Conservation (phyloP, 2,329 filamentous ascomycete species). For the Trichoderma atrobrunneum region DNA sequence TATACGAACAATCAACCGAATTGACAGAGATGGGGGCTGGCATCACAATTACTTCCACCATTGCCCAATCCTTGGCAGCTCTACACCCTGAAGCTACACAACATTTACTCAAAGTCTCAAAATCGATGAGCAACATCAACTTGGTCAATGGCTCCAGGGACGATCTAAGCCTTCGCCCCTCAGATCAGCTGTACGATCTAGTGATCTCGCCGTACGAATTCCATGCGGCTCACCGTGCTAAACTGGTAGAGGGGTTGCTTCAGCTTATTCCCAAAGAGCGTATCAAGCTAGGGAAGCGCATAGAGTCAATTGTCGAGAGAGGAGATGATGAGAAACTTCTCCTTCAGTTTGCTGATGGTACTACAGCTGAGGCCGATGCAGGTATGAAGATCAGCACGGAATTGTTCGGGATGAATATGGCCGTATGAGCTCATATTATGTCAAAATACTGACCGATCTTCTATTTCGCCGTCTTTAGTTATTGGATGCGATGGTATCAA, state of each 20-base stretch:
- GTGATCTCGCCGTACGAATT: neutral
- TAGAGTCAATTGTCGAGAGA: slow-evolving; percentile 32
- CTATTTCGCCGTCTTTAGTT: neutral
- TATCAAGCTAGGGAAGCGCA: slow-evolving; percentile 34
- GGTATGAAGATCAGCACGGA: neutral
- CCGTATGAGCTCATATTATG: neutral
- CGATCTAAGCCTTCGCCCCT: neutral
- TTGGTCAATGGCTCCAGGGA: neutral
- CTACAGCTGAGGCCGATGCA: slow-evolving; percentile 32
- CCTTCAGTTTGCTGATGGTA: slow-evolving; percentile 39
- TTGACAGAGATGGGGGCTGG: slow-evolving; percentile 43
- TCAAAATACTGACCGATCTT: neutral
- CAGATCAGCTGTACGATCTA: neutral
- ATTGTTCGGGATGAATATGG: neutral
- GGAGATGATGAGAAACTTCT: slow-evolving; percentile 25
- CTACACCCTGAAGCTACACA: neutral
- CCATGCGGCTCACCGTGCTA: slow-evolving; percentile 16
- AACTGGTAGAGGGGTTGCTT: slow-evolving; percentile 36
- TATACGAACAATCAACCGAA: slow-evolving; percentile 45
- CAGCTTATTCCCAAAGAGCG: slow-evolving; percentile 35
- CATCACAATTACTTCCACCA: slow-evolving; percentile 50
- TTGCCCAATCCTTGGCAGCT: neutral
- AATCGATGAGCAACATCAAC: neutral
- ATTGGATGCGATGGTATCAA: slow-evolving; percentile 21
- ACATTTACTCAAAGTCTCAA: neutral